Percentiles rank a stretch among this genome's conserved stretches.
These are phyloP conservation scores for Petunia axillaris DNA, from an alignment of 257 asterid genomes.

Conservation along the genomic window DNA sequence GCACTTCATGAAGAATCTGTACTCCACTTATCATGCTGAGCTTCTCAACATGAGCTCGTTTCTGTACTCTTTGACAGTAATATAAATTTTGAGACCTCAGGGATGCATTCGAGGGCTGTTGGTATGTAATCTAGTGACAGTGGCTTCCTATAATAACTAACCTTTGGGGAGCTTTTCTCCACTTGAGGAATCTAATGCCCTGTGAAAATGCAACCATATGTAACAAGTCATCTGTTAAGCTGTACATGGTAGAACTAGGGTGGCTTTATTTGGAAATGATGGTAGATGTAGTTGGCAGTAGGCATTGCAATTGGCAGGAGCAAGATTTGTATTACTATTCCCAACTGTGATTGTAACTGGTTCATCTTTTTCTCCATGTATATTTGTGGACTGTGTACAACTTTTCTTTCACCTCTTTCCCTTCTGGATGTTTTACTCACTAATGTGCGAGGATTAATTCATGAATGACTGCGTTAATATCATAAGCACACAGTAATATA, in stretches of 20 bases:
- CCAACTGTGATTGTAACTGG: too few relatives aligned
- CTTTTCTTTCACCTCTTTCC: too few relatives aligned
- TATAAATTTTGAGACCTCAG: background rate
- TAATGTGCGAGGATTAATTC: too few relatives aligned
- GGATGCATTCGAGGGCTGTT: background rate
- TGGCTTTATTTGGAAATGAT: background rate
- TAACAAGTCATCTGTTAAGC: conserved; percentile 2
- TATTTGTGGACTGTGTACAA: background rate
- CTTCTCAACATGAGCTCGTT: background rate
- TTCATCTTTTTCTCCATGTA: background rate
- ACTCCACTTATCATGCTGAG: background rate
- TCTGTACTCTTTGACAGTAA: background rate
- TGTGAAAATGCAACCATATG: conserved; percentile 9
- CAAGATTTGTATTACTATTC: too few relatives aligned
- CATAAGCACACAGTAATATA: too few relatives aligned
- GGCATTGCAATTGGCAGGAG: background rate
- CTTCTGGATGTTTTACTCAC: too few relatives aligned
- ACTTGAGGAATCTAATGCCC: background rate
- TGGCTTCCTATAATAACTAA: too few relatives aligned
- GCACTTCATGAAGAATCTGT: conserved; percentile 16
- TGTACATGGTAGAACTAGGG: background rate
- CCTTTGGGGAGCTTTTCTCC: background rate
- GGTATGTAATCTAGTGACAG: background rate
- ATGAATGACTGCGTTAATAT: too few relatives aligned
- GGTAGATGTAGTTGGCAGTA: background rate